Evolutionary conservation across 176 grass and related monocot species (phyloP), one percentile per base, ranked within the genome.

Genomic region (Bromus sterilis): DNA sequence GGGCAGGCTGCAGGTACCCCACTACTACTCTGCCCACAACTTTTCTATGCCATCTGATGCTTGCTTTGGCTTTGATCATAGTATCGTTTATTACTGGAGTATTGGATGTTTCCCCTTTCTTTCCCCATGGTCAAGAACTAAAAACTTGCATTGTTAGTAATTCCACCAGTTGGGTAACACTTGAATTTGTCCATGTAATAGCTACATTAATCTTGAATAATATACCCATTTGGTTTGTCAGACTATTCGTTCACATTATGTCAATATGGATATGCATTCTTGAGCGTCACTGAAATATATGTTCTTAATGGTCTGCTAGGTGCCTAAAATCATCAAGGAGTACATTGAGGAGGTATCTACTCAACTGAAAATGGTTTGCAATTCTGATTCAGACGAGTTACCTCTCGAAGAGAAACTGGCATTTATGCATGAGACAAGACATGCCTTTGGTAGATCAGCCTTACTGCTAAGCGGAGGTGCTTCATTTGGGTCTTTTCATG

Each of bases 281-380:
- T n/a, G 29, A 65, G 24, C 26, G 2, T 33, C 61, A 60, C 51
- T 77, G 42, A 71, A 53, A 10, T 72, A 13, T 33, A 9, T 42
- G 40, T 55, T 43, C 51, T 56, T 64, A 49, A 73, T 73, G 26
- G 61, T 67, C 30, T 43, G 5, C 9, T 31, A 97, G 94, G 94
- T 97, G 16, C 94, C 91, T 59, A 97, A 87, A 88, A 76, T 92
- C 75, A 97, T 97, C 75, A 97, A 97, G 82, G 94, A 97, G 37
- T 97, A 97, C 87, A 97, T 97, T 60, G 94, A 94, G 78, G 94
- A 97, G 83, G 91, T 97, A 26, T 94, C 94, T 15, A 90, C 89
- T 86, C 94, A 97, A 79, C 79, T 97, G 74, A 91, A 93, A 85
- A 88, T 97, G 89, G 91, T 97, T 11, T 97, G 94, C 28, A 76